These are phyloP conservation scores for Aspergillus ibericus DNA, from an alignment of 2,329 filamentous ascomycete species.

Conservation along the genomic window DNA sequence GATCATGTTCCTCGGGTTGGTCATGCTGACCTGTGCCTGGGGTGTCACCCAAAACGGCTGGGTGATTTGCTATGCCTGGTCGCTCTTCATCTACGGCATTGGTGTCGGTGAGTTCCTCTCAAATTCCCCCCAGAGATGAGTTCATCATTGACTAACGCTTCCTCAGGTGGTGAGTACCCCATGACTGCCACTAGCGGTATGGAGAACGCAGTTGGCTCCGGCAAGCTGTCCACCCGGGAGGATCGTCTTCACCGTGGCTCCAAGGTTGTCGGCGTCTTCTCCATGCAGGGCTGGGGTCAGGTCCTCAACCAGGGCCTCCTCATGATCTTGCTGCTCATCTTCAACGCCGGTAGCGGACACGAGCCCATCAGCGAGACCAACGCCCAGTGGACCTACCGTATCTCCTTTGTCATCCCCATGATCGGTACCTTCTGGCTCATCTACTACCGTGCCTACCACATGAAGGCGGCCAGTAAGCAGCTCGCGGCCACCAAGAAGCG, in stretches of 20 bases:
- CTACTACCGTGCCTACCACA: conserved; percentile 8
- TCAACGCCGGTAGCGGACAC: conserved; percentile 3
- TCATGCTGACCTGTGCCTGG: conserved; percentile 5
- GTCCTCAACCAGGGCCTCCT: conserved; percentile 5
- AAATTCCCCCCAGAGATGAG: too few species aligned
- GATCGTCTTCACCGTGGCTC: conserved; percentile 5
- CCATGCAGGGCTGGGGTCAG: conserved; percentile 7
- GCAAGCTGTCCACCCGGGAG: conserved; percentile 4
- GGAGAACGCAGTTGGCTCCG: conserved; percentile 3
- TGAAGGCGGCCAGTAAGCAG: conserved; percentile 8
- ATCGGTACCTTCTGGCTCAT: conserved; percentile 6
- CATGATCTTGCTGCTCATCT: conserved; percentile 7
- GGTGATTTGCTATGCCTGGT: conserved; percentile 7
- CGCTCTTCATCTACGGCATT: conserved; percentile 1
- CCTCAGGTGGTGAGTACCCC: conserved; percentile 1
- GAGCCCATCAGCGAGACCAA: conserved; percentile 3
- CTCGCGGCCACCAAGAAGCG: conserved; percentile 5
- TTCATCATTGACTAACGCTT: neutral
- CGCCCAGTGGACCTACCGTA: conserved; percentile 7
- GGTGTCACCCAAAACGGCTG: conserved; percentile 5
- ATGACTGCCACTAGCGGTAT: conserved; percentile 6
- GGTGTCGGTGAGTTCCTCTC: neutral
- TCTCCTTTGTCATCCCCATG: conserved; percentile 4
- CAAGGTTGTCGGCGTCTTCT: conserved; percentile 1
- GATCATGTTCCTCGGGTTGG: conserved; percentile 3